Conservation (phyloP, 192 early-diverging fungal genomes). For the Backusella luteola region DNA sequence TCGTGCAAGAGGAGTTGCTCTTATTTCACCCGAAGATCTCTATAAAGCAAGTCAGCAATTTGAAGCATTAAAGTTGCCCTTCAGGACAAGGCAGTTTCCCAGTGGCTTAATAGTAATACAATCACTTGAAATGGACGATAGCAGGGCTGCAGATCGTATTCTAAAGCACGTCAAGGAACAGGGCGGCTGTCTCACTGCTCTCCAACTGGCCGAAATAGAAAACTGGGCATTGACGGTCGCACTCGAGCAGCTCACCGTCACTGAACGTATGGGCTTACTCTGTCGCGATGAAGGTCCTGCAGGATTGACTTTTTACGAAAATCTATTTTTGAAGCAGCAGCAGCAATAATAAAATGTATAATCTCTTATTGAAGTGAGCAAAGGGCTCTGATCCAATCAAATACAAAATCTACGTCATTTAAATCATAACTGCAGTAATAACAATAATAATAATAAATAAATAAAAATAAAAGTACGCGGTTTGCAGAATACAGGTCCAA, state of each 20-base stretch:
- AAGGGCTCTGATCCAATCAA: too few relatives aligned
- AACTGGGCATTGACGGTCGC: conserved; percentile 63
- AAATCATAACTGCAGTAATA: too few relatives aligned
- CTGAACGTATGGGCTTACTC: conserved; percentile 75
- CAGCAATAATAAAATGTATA: neutral
- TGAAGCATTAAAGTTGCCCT: conserved; percentile 62
- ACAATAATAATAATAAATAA: too few relatives aligned
- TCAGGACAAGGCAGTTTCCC: conserved; percentile 73
- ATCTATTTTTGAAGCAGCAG: conserved; percentile 48
- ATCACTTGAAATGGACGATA: conserved; percentile 63
- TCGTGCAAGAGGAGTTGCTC: conserved; percentile 85
- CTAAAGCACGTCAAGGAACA: conserved; percentile 41
- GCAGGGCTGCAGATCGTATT: conserved; percentile 60
- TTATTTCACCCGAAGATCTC: conserved; percentile 95
- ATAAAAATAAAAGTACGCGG: too few relatives aligned
- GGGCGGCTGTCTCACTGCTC: conserved; percentile 60
- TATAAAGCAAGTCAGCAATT: conserved; percentile 75
- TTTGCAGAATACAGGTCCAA: too few relatives aligned
- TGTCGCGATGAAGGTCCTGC: conserved; percentile 88
- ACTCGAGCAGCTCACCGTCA: conserved; percentile 70
- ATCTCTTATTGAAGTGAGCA: too few relatives aligned
- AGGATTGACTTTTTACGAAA: conserved; percentile 83
- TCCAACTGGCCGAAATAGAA: conserved; percentile 64
- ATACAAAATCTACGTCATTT: too few relatives aligned
- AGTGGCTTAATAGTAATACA: conserved; percentile 84